Base-by-base conservation (phyloP, 139 green algal species). In the Auxenochlorella pyrenoidosa region DNA sequence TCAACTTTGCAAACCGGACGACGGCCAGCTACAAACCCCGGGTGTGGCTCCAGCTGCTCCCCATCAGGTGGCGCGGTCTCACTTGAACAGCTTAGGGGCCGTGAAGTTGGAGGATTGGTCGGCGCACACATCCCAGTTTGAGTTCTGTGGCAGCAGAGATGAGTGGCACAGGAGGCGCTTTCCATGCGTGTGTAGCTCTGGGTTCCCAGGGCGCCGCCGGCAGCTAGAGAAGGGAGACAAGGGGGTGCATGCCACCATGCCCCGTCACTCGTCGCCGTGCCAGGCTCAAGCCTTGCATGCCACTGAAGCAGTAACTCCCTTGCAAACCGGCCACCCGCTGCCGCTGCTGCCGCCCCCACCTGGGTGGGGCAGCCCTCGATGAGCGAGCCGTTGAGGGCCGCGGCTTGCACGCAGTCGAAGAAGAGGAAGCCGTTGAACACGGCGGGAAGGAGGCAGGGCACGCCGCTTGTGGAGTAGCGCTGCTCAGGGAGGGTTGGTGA, bases 371-470 rank as follows among this genome's bases (percentile, higher is more conserved):
- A 86, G 82, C 60, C 44, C n/a, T 86, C 80, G 2, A 66, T 32
- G 34, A 30, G 34, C 16, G 75, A 63, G 28, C 44, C 40, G 28
- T 70, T 41, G 63, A 19, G 0, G n/a, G 41, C 47, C 12, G 32
- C 28, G 19, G 51, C 59, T 5, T 79, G 21, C 30, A 66, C 59
- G 47, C 82, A 86, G 66, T 86, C 82, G 34, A 79, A 86, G 18
- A 21, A 79, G 30, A 86, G 82, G 66, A 54, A 54, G 43, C 82
- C 82, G 65, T n/a, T 32, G 40, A 51, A 65, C 36, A 87, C 87
- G 28, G 82, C 87, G 13, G 87, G 87, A 28, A 90, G 58, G 38
- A 85, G 34, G 72, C 87, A 90, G 68, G 84, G 38, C 16, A 32
- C 22, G 41, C 58, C 75, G 30, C 5, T 44, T 12, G 28, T 18